phyloP scores from a whole-genome alignment of 2,329 filamentous ascomycete genomes.

The Alternaria sp. region DNA sequence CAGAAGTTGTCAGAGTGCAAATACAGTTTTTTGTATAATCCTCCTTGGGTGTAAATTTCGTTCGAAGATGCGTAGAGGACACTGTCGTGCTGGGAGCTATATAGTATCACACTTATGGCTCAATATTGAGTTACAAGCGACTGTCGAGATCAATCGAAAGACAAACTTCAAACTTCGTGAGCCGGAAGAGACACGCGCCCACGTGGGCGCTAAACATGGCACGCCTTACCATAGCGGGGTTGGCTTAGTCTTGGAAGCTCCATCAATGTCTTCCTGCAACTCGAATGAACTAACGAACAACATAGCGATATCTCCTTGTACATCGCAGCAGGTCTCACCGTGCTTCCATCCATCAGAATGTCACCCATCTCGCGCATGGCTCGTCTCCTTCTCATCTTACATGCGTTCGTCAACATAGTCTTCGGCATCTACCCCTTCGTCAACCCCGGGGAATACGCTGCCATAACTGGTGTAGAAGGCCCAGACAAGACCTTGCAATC shows the following conservation, averaged over 20 bases:
- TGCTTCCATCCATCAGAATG: not conserved
- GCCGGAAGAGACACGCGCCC: not conserved
- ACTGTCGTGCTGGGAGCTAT: not conserved
- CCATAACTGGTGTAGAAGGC: not conserved
- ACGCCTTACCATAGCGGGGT: not conserved
- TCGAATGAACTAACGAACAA: not conserved
- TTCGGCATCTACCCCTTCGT: constrained; percentile 19
- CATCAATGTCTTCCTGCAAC: not conserved
- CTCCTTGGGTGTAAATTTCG: not conserved
- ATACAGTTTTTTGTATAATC: not conserved
- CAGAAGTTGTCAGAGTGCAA: not conserved
- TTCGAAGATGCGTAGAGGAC: not conserved
- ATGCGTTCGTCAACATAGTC: constrained; percentile 21
- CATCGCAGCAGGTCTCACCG: not conserved
- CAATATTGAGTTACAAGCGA: not conserved
- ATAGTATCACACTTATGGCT: not conserved
- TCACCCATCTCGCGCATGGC: constrained; percentile 16
- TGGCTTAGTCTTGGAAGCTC: not conserved
- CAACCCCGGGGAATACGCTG: constrained; percentile 3
- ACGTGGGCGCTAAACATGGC: constrained; percentile 3
- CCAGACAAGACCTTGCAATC: constrained; percentile 5
- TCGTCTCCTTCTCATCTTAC: constrained; percentile 16
- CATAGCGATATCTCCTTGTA: not conserved
- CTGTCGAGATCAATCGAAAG: too few relatives aligned
- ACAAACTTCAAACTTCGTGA: not conserved